Percentiles rank a stretch among this genome's conserved stretches.
These are phyloP conservation scores for Limtongia smithiae DNA, from an alignment of 805 yeast species.

Conservation along the genomic window DNA sequence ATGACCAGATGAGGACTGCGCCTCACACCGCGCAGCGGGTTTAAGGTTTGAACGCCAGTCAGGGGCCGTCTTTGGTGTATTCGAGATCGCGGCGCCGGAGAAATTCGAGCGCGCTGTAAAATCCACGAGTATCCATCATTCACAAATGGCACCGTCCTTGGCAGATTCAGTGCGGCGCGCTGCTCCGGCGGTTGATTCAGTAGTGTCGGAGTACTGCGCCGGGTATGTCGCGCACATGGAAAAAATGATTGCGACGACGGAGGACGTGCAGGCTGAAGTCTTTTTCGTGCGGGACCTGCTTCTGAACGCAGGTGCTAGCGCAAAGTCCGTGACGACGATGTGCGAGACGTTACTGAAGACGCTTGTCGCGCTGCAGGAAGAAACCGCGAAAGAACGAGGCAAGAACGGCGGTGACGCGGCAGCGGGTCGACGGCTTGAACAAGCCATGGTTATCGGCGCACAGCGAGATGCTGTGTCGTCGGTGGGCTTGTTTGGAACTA, in stretches of 20 bases:
- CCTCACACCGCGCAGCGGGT: too few species aligned
- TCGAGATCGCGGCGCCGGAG: too few species aligned
- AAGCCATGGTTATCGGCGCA: conserved; percentile 60
- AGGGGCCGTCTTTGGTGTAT: too few species aligned
- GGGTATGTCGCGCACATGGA: conserved; percentile 83
- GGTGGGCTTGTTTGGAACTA: conserved; percentile 70
- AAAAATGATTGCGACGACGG: conserved; percentile 74
- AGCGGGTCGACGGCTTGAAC: conserved; percentile 80
- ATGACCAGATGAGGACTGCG: too few species aligned
- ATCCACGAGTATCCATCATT: too few species aligned
- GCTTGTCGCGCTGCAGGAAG: conserved; percentile 56
- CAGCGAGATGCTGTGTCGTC: conserved; percentile 68
- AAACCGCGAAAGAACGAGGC: conserved; percentile 37
- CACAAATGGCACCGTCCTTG: conserved; percentile 23
- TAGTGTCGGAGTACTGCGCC: conserved; percentile 84
- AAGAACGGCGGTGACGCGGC: conserved; percentile 71
- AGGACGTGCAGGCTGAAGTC: conserved; percentile 55
- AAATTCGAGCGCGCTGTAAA: too few species aligned
- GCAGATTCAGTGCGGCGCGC: conserved; percentile 71
- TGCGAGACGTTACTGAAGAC: conserved; percentile 46
- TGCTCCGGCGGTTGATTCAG: conserved; percentile 78
- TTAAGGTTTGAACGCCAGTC: too few species aligned
- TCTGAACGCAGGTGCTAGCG: conserved; percentile 77
- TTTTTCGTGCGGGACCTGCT: conserved; percentile 62
- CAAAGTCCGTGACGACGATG: conserved; percentile 51